A percentile compares a stretch with the other conserved stretches of the same genome.
phyloP scores from a whole-genome alignment of 2,329 filamentous ascomycete species.

The Aaosphaeria arxii region DNA sequence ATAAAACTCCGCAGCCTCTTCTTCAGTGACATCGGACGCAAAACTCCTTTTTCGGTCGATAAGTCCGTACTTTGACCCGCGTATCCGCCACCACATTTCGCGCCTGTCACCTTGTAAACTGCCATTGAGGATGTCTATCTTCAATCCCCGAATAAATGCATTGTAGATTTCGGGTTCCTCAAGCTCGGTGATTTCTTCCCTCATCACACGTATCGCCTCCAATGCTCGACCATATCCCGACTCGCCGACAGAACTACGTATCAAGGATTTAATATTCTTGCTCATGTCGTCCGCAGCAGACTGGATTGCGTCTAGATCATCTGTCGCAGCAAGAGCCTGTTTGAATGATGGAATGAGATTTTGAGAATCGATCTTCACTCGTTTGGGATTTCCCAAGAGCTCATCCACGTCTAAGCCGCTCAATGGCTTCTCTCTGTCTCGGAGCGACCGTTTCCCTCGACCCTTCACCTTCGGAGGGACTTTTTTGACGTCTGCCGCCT shows the following conservation, averaged over 20 bases:
- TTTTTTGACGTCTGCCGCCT: conserved; percentile 73
- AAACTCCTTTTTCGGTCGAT: conserved; percentile 64
- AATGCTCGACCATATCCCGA: conserved; percentile 69
- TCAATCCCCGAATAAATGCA: conserved; percentile 66
- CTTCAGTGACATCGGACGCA: conserved; percentile 62
- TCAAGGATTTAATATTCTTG: conserved; percentile 63
- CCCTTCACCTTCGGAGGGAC: conserved; percentile 79
- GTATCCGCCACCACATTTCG: conserved; percentile 79
- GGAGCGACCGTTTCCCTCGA: conserved; percentile 56
- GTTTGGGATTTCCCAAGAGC: conserved; percentile 64
- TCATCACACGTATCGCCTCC: conserved; percentile 74
- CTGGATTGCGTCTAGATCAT: conserved; percentile 60
- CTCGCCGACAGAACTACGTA: conserved; percentile 73
- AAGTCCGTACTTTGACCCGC: conserved; percentile 66
- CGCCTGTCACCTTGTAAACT: conserved; percentile 72
- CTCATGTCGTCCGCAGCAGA: conserved; percentile 74
- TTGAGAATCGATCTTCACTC: conserved; percentile 57
- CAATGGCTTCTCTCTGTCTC: conserved; percentile 73
- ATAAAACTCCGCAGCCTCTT: conserved; percentile 59
- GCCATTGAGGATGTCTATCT: conserved; percentile 66
- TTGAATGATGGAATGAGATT: conserved; percentile 93
- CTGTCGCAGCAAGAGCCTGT: conserved; percentile 63
- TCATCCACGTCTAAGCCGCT: conserved; percentile 86
- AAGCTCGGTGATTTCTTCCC: conserved; percentile 70
- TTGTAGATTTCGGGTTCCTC: conserved; percentile 80